phyloP scores from a whole-genome alignment of 2,329 filamentous ascomycete genomes.

The Daldinia eschscholtzii region DNA sequence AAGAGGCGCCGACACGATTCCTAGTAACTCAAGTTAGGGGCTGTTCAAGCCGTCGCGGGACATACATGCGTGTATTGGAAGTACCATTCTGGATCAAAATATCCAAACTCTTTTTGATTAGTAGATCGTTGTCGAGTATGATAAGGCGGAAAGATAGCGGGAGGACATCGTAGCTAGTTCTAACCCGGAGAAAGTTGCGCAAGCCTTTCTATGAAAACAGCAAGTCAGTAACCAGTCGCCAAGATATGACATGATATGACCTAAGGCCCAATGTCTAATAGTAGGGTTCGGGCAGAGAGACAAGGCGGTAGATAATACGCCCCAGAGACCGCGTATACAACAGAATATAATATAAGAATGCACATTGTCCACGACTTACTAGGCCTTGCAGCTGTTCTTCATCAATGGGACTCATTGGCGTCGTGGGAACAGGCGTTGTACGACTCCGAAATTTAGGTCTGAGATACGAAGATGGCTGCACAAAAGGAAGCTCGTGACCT shows the following conservation, averaged over 20 bases:
- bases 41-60: constrained; percentile 14
- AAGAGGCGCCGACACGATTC: constrained; percentile 95
- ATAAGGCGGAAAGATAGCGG: constrained; percentile 96
- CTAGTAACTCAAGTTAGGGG: constrained; percentile 60
- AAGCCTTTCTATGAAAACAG: constrained; percentile 77
- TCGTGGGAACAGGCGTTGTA: constrained; percentile 58
- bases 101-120: constrained; percentile 96
- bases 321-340: neutral
- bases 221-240: constrained; percentile 35
- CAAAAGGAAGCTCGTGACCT: constrained; percentile 68
- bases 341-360: neutral
- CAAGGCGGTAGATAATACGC: constrained; percentile 23
- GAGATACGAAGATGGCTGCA: constrained; percentile 72
- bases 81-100: constrained; percentile 96
- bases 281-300: constrained; percentile 20
- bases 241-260: neutral
- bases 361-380: constrained; percentile 63
- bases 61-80: constrained; percentile 26
- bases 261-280: constrained; percentile 11
- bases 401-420: constrained; percentile 72
- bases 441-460: constrained; percentile 57
- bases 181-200: constrained; percentile 93
- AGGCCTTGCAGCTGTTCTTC: constrained; percentile 83
- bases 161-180: constrained; percentile 97
- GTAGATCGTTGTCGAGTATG: constrained; percentile 91